Conservation (phyloP, 2,329 filamentous ascomycete species). For the Diaporthe batatas region DNA sequence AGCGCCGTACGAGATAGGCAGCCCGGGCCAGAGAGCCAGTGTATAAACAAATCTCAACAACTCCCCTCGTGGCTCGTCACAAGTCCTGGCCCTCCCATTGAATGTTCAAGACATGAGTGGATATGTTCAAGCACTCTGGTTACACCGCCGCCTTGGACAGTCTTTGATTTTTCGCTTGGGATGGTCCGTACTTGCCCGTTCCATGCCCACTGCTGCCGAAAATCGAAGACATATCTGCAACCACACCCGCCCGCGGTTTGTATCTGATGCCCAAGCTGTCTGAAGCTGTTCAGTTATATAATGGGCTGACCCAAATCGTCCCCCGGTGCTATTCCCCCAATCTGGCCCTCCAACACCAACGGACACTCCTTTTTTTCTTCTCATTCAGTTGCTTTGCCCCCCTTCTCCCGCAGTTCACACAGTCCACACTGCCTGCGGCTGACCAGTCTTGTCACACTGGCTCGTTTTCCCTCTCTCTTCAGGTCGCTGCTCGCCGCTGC, state of each 20-base stretch:
- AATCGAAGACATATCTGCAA: conserved; percentile 43
- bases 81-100: conserved; percentile 30
- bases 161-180: conserved; percentile 43
- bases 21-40: conserved; percentile 33
- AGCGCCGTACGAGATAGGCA: conserved; percentile 27
- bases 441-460: too few relatives aligned
- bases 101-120: conserved; percentile 42
- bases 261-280: conserved; percentile 30
- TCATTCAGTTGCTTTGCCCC: not conserved
- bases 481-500: not conserved
- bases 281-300: conserved; percentile 32
- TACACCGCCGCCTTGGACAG: conserved; percentile 38
- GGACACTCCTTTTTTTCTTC: not conserved
- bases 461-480: not conserved
- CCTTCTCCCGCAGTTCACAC: not conserved
- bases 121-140: conserved; percentile 38
- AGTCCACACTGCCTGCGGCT: not conserved
- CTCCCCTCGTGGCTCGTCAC: conserved; percentile 35
- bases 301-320: conserved; percentile 19
- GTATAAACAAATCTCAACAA: conserved; percentile 35
- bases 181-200: conserved; percentile 39
- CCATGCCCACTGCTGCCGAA: conserved; percentile 39
- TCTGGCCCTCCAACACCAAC: conserved; percentile 7
- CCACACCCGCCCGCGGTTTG: conserved; percentile 37
- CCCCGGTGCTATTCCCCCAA: not conserved